phyloP scores from a whole-genome alignment of 2,329 filamentous ascomycete species.

The Pseudocercospora crystallina region DNA sequence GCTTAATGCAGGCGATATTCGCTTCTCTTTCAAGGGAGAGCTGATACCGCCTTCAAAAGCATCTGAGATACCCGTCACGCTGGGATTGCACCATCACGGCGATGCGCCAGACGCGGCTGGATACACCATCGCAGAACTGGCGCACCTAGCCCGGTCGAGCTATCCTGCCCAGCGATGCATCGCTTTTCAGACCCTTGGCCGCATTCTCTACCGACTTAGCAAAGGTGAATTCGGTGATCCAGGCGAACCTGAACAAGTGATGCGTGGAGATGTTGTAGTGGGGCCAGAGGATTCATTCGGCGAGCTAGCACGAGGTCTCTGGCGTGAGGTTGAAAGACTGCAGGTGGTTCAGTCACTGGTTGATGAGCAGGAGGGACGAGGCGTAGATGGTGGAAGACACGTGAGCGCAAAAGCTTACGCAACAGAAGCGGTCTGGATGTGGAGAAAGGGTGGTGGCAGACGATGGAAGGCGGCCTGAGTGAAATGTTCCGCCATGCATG shows the following conservation, averaged over 20 bases:
- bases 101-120: conserved; percentile 90
- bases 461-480: conserved; percentile 53
- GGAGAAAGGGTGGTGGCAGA: conserved; percentile 68
- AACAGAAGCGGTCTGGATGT: conserved; percentile 85
- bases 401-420: conserved; percentile 80
- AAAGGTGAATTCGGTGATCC: conserved; percentile 64
- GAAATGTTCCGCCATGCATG: too few species aligned
- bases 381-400: conserved; percentile 61
- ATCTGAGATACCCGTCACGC: conserved; percentile 69
- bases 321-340: conserved; percentile 74
- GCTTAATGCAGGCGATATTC: conserved; percentile 72
- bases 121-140: conserved; percentile 86
- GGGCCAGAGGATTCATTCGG: conserved; percentile 50
- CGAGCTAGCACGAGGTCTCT: conserved; percentile 70
- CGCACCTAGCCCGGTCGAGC: conserved; percentile 74
- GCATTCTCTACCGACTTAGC: conserved; percentile 80
- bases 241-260: conserved; percentile 39
- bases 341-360: conserved; percentile 73
- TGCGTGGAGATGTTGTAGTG: conserved; percentile 19
- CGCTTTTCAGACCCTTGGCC: conserved; percentile 85
- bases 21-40: conserved; percentile 83
- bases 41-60: conserved; percentile 76
- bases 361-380: conserved; percentile 67
- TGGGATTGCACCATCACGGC: conserved; percentile 90
- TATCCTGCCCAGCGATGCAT: conserved; percentile 87